Conservation (phyloP, 768 basidiomycete genomes). For the Naganishia vaughanmartiniae region DNA sequence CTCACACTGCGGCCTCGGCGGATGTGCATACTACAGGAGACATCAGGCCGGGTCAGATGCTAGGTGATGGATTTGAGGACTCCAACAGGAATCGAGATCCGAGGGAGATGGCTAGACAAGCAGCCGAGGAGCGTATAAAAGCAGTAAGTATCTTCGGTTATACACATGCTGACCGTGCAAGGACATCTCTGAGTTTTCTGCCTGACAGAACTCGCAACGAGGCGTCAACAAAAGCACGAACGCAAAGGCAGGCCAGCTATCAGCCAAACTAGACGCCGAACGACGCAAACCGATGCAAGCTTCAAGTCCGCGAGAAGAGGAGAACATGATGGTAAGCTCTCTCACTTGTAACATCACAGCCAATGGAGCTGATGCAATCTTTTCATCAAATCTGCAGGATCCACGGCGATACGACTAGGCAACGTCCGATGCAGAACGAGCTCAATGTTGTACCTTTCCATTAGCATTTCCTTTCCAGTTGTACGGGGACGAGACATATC, state of each 20-base stretch:
- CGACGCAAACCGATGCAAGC: slow-evolving; percentile 33
- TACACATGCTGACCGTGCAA: background rate
- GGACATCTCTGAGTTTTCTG: too few relatives aligned
- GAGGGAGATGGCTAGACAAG: slow-evolving; percentile 44
- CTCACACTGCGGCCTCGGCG: slow-evolving; percentile 1
- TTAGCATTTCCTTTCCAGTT: background rate
- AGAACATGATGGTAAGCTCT: slow-evolving; percentile 9
- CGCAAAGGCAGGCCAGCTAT: slow-evolving; percentile 38
- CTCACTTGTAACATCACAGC: too few relatives aligned
- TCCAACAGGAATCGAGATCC: slow-evolving; percentile 38
- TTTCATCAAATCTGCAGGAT: background rate
- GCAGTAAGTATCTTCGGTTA: slow-evolving; percentile 38
- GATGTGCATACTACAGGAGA: background rate
- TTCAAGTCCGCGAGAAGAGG: slow-evolving; percentile 2
- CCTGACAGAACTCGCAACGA: slow-evolving; percentile 2
- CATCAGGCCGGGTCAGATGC: slow-evolving; percentile 3
- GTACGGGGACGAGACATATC: background rate
- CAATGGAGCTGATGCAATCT: background rate
- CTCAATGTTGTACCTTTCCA: slow-evolving; percentile 3
- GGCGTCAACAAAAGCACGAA: slow-evolving; percentile 21
- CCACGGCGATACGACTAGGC: slow-evolving; percentile 14
- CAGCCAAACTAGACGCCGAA: slow-evolving; percentile 45
- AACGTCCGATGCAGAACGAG: background rate
- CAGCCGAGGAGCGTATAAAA: slow-evolving; percentile 48
- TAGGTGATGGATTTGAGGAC: slow-evolving; percentile 31